phyloP scores from a whole-genome alignment of 345 rosid species.

The Erodium maritimum region DNA sequence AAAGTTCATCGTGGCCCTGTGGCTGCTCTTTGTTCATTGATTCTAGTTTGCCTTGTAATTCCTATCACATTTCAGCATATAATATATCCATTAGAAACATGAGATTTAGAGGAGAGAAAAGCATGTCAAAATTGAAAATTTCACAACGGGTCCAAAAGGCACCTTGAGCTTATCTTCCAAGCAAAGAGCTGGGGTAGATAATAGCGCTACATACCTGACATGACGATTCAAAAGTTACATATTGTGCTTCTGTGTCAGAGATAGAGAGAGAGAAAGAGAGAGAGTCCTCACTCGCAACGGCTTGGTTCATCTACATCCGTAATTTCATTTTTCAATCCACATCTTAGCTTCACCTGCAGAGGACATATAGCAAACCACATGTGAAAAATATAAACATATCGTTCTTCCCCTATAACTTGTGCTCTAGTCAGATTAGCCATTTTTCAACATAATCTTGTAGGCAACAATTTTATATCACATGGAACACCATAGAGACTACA shows the following conservation, averaged over 20 bases:
- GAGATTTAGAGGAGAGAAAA: conserved; percentile 4
- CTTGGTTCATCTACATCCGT: conserved; percentile 91
- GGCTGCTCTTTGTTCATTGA: conserved; percentile 52
- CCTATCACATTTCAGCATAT: conserved; percentile 31
- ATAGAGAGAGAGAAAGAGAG: background rate
- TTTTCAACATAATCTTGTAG: too few species aligned
- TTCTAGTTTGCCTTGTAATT: conserved; percentile 60
- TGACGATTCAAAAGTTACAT: background rate
- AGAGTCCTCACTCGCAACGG: conserved; percentile 78
- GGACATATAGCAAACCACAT: too few species aligned
- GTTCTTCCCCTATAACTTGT: too few species aligned
- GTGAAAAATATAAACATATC: too few species aligned
- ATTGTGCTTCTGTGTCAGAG: background rate
- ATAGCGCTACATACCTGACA: conserved; percentile 58
- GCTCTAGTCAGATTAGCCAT: too few species aligned
- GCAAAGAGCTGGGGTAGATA: conserved; percentile 73
- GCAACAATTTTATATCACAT: too few species aligned
- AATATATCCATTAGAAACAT: too few species aligned
- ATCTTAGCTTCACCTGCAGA: conserved; percentile 69
- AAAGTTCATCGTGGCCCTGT: conserved; percentile 67
- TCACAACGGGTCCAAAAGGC: conserved; percentile 2
- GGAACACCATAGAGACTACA: background rate
- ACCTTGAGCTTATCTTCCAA: conserved; percentile 67
- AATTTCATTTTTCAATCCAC: conserved; percentile 77
- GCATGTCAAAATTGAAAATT: background rate